phyloP scores from a whole-genome alignment of 2,329 filamentous ascomycete species.

The Colletotrichum musae region DNA sequence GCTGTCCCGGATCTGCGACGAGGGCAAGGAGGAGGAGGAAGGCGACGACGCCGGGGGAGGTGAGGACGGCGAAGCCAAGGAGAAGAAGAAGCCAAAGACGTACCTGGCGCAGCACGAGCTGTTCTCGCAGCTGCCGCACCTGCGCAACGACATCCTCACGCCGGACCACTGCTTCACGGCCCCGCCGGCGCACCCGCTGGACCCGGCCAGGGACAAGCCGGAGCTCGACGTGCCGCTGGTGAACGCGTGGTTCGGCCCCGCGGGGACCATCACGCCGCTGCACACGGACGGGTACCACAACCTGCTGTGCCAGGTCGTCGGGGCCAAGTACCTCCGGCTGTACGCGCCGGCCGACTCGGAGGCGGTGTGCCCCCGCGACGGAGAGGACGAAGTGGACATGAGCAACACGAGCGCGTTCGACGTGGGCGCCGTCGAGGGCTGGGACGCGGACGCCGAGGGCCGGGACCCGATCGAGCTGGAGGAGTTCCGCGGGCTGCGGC shows the following conservation, averaged over 20 bases:
- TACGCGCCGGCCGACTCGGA: slow-evolving; percentile 78
- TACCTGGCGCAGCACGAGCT: slow-evolving; percentile 96
- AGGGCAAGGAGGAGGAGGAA: background rate
- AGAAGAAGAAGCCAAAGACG: background rate
- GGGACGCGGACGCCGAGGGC: slow-evolving; percentile 59
- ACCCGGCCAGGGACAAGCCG: slow-evolving; percentile 20
- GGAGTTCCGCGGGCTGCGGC: slow-evolving; percentile 72
- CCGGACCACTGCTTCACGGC: slow-evolving; percentile 88
- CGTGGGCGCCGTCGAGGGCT: slow-evolving; percentile 77
- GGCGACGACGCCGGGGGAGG: background rate
- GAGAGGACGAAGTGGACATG: slow-evolving; percentile 92
- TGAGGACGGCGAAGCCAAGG: background rate
- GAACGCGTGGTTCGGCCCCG: slow-evolving; percentile 94
- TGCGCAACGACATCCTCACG: slow-evolving; percentile 81
- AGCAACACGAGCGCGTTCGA: slow-evolving; percentile 89
- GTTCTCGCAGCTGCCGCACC: slow-evolving; percentile 82
- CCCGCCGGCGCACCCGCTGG: slow-evolving; percentile 71
- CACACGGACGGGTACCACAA: slow-evolving; percentile 98
- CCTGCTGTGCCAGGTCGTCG: slow-evolving; percentile 89
- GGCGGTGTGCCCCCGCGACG: slow-evolving; percentile 74
- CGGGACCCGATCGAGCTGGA: slow-evolving; percentile 54
- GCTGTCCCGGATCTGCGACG: slow-evolving; percentile 70
- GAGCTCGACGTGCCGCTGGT: slow-evolving; percentile 53
- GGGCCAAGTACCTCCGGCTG: slow-evolving; percentile 90
- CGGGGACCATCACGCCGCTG: slow-evolving; percentile 89